A percentile compares a stretch with the other conserved stretches of the same genome.
Evolutionary conservation across 2,329 filamentous ascomycete species (phyloP).

Genomic region (Ophiostoma australiae): DNA sequence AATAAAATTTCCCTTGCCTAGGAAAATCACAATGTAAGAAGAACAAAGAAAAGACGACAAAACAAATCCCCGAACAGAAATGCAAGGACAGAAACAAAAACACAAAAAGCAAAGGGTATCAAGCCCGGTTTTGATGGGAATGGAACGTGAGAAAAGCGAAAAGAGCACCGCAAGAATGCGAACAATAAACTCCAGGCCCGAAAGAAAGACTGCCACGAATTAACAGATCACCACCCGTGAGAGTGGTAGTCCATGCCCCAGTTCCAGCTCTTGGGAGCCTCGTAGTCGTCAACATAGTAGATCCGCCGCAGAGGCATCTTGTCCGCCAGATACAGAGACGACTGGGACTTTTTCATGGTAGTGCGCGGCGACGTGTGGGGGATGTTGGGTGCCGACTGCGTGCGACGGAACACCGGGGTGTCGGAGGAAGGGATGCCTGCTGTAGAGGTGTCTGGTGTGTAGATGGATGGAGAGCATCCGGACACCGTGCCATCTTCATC

Average conservation of each 20-base stretch:
- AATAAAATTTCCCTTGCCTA: background rate
- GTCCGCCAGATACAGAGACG: background rate
- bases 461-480: background rate
- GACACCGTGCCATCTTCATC: background rate
- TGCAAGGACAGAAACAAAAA: background rate
- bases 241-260: slow-evolving; percentile 22
- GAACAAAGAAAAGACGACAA: background rate
- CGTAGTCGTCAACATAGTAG: slow-evolving; percentile 21
- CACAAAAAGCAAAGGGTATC: background rate
- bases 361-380: background rate
- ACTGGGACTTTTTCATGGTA: background rate
- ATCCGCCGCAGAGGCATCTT: background rate
- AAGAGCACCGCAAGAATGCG: background rate
- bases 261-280: slow-evolving; percentile 21
- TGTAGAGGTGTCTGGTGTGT: background rate
- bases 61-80: background rate
- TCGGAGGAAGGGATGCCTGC: background rate
- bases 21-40: background rate
- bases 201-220: background rate
- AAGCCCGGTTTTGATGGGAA: background rate
- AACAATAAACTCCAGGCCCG: background rate
- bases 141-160: background rate
- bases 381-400: slow-evolving; percentile 22
- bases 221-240: slow-evolving; percentile 24
- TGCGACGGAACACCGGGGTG: slow-evolving; percentile 14